Percentiles rank a stretch among this genome's conserved stretches.
phyloP scores from a whole-genome alignment of 2,329 filamentous ascomycete species.

The Fulvia fulva region DNA sequence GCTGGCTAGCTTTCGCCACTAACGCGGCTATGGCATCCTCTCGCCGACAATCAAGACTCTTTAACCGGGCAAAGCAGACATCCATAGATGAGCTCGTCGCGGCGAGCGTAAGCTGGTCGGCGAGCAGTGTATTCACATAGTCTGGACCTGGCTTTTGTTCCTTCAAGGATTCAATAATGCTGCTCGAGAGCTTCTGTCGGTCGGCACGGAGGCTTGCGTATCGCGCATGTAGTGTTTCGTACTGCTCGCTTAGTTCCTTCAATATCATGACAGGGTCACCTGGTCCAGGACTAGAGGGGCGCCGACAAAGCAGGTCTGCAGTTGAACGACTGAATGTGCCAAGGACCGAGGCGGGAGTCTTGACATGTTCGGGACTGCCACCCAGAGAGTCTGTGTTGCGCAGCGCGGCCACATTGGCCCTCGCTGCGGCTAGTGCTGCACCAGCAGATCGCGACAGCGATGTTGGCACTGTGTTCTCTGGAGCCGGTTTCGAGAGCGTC shows the following conservation, averaged over 20 bases:
- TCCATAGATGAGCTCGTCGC: constrained; percentile 33
- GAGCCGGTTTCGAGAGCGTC: not conserved
- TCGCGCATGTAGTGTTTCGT: constrained; percentile 26
- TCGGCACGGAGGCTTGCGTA: constrained; percentile 30
- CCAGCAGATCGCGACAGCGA: constrained; percentile 1
- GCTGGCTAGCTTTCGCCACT: constrained; percentile 16
- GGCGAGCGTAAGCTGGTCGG: constrained; percentile 30
- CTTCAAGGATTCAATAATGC: constrained; percentile 24
- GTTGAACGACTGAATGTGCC: constrained; percentile 5
- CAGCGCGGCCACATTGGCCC: constrained; percentile 22
- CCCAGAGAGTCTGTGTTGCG: constrained; percentile 5
- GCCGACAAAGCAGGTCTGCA: constrained; percentile 8
- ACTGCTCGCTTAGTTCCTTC: constrained; percentile 23
- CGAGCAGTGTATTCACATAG: constrained; percentile 26
- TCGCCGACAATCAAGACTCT: constrained; percentile 30
- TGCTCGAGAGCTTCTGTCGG: constrained; percentile 26
- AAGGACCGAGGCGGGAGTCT: constrained; percentile 5
- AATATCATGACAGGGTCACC: constrained; percentile 14
- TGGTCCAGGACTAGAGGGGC: constrained; percentile 1
- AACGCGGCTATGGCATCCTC: constrained; percentile 27
- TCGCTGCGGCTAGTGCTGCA: constrained; percentile 16
- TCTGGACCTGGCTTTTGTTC: constrained; percentile 24
- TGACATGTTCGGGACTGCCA: constrained; percentile 1
- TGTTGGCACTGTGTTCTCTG: not conserved
- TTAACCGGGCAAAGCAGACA: constrained; percentile 33